phyloP scores from a whole-genome alignment of 345 rosid genomes.

The Corchorus capsularis region DNA sequence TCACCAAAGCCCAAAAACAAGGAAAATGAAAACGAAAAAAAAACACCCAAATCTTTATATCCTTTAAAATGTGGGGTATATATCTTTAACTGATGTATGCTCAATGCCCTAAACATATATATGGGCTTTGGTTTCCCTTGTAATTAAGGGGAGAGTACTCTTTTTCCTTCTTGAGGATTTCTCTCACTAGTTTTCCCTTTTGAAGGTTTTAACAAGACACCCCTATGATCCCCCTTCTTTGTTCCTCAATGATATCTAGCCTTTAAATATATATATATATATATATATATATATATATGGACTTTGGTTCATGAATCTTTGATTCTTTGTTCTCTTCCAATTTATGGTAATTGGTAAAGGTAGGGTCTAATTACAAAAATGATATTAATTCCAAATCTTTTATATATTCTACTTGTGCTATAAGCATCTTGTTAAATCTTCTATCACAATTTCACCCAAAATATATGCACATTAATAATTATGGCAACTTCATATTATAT shows the following conservation, averaged over 20 bases:
- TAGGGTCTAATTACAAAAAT: background rate
- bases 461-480: background rate
- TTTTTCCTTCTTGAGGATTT: too few species aligned
- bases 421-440: background rate
- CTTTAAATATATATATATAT: too few species aligned
- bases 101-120: background rate
- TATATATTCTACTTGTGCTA: background rate
- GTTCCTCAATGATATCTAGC: too few species aligned
- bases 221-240: too few species aligned
- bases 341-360: background rate
- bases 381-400: background rate
- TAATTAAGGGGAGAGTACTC: too few species aligned
- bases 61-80: background rate
- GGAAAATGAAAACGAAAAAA: background rate
- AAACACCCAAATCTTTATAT: background rate
- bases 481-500: background rate
- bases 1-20: background rate
- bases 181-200: too few species aligned
- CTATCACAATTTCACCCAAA: background rate
- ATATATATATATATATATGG: background rate
- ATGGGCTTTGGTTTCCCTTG: background rate
- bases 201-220: too few species aligned
- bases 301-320: conserved; percentile 9
- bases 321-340: background rate
- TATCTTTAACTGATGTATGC: too few species aligned